Evolutionary conservation across 805 yeast genomes (phyloP), one percentile per base, ranked within the genome.

Genomic region (Wickerhamiella australiensis): DNA sequence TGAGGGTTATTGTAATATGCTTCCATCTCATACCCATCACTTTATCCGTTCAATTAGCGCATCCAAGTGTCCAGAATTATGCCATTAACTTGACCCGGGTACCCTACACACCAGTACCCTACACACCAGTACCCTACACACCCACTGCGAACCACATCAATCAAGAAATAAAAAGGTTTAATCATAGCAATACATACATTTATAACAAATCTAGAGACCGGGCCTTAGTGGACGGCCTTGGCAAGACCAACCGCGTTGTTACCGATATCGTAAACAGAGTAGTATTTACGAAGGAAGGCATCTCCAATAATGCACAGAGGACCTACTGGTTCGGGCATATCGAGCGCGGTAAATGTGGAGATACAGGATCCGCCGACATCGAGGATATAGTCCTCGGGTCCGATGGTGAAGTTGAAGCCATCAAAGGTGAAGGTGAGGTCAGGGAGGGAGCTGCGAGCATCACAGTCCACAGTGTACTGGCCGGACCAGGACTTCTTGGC

Each of bases 401-500:
- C 63, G 64, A 92, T 79, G 48, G 95, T 83, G 74, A 88, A 92
- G 74, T 90, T 86, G 72, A 82, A 75, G 56, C 97, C 97, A 52
- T 77, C 80, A 58, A 92, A 82, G 65, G 74, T 88, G 68, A 92
- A 80, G 46, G 96, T 87, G 68, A 92, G 74, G 63, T 90, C 95
- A 53, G 97, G 97, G 67, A 92, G 75, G 27, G 74, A 64, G 57
- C 76, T 90, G 73, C 96, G 85, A 50, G 78, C 70, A 43, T 70
- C 87, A 77, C 98, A 92, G 50, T 92, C 97, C 59, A 92, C 72
- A 50, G 85, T 73, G 75, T 92, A 92, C 75, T 92, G 97, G 58
- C 98, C 98, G 48, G 88, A 79, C 97, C 97, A 92, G 46, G 88
- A 79, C 73, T 90, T 92, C 69, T 79, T 83, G 50, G 98, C 98